phyloP scores from a whole-genome alignment of 1,284 basidiomycete genomes.

The Leccinum cinnamomeum region DNA sequence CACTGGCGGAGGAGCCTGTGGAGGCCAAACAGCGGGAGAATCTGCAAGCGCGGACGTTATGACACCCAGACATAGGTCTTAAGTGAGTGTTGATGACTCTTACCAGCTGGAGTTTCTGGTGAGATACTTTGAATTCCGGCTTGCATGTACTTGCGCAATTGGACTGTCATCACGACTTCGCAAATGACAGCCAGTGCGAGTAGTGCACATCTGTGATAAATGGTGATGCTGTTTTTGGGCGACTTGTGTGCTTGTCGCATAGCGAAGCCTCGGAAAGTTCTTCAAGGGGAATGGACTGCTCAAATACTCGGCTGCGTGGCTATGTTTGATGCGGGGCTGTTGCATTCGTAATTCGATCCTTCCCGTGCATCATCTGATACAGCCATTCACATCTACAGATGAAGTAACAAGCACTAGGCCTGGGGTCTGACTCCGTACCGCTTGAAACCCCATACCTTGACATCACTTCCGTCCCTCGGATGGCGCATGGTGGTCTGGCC shows the following conservation, averaged over 20 bases:
- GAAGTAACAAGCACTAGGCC: background rate
- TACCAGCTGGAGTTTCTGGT: background rate
- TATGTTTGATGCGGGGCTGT: background rate
- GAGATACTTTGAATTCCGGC: background rate
- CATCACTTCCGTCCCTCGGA: background rate
- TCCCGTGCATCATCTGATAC: background rate
- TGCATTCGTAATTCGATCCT: background rate
- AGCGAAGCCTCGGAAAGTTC: background rate
- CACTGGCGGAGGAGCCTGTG: background rate
- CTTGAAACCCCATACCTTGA: constrained; percentile 5
- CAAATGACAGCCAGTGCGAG: constrained; percentile 2
- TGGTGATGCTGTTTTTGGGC: background rate
- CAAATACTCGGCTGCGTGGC: background rate
- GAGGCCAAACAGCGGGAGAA: constrained; percentile 1
- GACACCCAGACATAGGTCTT: background rate
- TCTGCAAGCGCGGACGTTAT: background rate
- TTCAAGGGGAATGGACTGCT: background rate
- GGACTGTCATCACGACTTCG: constrained; percentile 1
- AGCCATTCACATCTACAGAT: background rate
- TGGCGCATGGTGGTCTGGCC: background rate
- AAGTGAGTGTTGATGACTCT: background rate
- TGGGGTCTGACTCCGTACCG: background rate
- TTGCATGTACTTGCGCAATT: constrained; percentile 4
- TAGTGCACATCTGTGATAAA: background rate
- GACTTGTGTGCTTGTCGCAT: background rate